Evolutionary conservation across 192 early-diverging fungal species (phyloP), one percentile per base, ranked within the genome.

Genomic region (Dispira parvispora): DNA sequence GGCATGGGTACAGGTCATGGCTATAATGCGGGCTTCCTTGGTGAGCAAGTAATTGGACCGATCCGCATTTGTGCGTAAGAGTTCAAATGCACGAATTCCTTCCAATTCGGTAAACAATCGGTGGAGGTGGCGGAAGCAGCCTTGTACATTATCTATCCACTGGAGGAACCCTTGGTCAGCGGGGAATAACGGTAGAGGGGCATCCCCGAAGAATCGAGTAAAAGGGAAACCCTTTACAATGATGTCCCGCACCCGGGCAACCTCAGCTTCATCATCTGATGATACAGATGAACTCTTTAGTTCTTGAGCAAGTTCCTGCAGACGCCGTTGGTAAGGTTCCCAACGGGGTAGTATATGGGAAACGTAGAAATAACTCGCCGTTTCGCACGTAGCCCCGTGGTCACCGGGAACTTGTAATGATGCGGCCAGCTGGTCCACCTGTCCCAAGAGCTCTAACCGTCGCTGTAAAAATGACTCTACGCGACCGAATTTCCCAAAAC

Each of bases 1-100:
- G 13, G 92, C 93, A 66, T 98, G 90, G 0, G 93, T 97, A 71
- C 91, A 94, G 0, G 97, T 99, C 87, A 99, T 89, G 25, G 93
- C 95, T 61, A 98, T 87, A 23, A 99, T 91, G 62, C 87, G 84
- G 44, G 97, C 94, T 71, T 98, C 92, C 62, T 91, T 96, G 11
- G 92, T 87, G 53, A 99, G 73, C 54, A 99, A 65, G 69, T 97
- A 98, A 67, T 93, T 88, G 28, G 87, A 78, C 27, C 94, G 80
- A 50, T 96, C 93, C 52, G 73, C 71, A 52, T 79, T 73, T 12
- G 80, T 84, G 14, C 87, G 72, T 57, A 99, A 71, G 43, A 99
- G 73, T 73, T 99, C 97, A 68, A 99, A 97, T 3, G 95, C 85
- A 62, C 90, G 84, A 28, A 98, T 82, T 46, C 94, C 91, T 44